Conservation (phyloP, 495 filamentous ascomycete genomes). For the Penicillium nucicola region DNA sequence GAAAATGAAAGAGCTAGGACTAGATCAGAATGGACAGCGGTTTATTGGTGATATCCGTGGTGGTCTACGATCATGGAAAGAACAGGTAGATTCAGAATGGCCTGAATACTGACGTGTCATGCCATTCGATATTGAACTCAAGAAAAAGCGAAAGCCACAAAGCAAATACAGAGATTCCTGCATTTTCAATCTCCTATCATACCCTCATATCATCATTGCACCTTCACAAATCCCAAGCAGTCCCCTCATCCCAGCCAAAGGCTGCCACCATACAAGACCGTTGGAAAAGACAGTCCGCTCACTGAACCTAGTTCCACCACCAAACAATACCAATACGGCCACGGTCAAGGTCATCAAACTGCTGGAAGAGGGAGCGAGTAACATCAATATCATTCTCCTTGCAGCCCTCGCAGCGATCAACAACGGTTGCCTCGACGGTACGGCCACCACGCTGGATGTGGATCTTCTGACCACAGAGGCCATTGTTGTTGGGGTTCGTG, state of each 20-base stretch:
- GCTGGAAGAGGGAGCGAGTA: constrained; percentile 55
- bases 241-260: no score
- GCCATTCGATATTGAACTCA: neutral
- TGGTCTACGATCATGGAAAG: constrained; percentile 81
- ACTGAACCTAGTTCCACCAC: constrained; percentile 56
- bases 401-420: constrained; percentile 73
- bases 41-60: constrained; percentile 76
- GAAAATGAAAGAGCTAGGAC: constrained; percentile 63
- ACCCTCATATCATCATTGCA: no score
- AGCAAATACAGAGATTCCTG: no score
- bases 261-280: no score
- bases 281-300: constrained; percentile 14
- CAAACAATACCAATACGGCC: constrained; percentile 63
- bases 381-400: constrained; percentile 64
- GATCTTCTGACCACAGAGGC: constrained; percentile 65
- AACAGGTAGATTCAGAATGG: constrained; percentile 68
- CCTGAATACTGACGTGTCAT: constrained; percentile 51
- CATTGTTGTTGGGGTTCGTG: constrained; percentile 65
- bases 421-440: constrained; percentile 65
- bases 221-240: neutral
- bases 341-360: constrained; percentile 50
- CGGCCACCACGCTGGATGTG: constrained; percentile 50
- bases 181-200: no score
- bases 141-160: no score
- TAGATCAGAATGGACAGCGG: constrained; percentile 53